phyloP scores from a whole-genome alignment of 257 asterid species.

The Ehretia macrophylla region DNA sequence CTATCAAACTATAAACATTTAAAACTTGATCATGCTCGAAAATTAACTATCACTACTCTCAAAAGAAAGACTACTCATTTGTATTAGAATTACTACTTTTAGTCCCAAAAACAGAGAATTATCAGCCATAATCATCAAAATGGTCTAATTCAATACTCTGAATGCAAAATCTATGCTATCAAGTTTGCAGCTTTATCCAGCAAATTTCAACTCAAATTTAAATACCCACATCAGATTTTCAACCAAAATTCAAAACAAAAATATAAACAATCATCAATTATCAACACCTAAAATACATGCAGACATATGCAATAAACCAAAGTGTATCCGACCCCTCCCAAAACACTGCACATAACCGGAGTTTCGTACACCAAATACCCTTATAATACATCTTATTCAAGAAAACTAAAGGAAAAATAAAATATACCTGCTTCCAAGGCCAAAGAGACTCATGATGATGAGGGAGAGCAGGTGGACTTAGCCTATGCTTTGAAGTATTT shows the following conservation, averaged over 20 bases:
- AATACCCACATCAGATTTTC: background rate
- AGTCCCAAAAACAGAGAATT: background rate
- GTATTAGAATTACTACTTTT: background rate
- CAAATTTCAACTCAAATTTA: background rate
- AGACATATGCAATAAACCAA: too few relatives aligned
- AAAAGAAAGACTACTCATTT: too few relatives aligned
- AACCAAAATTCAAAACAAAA: background rate
- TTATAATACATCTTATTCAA: too few relatives aligned
- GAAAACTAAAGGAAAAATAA: background rate
- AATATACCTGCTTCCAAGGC: constrained; percentile 45
- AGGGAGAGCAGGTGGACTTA: background rate
- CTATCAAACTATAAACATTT: background rate
- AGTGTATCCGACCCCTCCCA: too few relatives aligned
- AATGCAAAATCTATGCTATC: background rate
- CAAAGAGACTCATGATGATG: constrained; percentile 39
- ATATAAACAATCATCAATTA: background rate
- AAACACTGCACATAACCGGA: too few relatives aligned
- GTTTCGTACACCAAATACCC: too few relatives aligned
- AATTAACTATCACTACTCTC: too few relatives aligned
- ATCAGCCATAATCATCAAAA: background rate
- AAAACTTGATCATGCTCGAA: background rate
- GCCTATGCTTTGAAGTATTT: background rate
- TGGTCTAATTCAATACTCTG: background rate
- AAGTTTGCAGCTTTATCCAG: too few relatives aligned
- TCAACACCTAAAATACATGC: background rate